These are phyloP conservation scores for Neurospora discreta DNA, from an alignment of 495 filamentous ascomycete genomes.

Conservation along the genomic window DNA sequence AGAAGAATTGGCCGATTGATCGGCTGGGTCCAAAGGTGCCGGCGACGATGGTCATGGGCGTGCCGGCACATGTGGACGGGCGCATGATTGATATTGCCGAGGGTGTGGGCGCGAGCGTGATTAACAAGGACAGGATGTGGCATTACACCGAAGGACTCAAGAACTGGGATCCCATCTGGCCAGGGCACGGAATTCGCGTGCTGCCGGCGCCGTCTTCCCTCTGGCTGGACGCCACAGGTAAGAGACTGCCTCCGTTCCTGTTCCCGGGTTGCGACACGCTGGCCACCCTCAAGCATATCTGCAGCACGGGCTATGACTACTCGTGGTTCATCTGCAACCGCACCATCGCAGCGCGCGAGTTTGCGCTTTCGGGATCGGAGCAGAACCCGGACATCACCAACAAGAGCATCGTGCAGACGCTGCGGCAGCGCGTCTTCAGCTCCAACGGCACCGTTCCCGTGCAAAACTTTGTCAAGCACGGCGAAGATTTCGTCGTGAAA, in stretches of 20 bases:
- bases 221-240: slow-evolving; percentile 42
- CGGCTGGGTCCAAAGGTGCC: slow-evolving; percentile 35
- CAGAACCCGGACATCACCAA: slow-evolving; percentile 42
- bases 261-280: slow-evolving; percentile 41
- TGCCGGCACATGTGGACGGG: slow-evolving; percentile 42
- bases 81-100: slow-evolving; percentile 41
- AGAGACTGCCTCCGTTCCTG: slow-evolving; percentile 36
- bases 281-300: slow-evolving; percentile 41
- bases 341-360: slow-evolving; percentile 39
- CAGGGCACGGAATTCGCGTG: slow-evolving; percentile 39
- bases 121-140: slow-evolving; percentile 45
- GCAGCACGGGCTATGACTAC: slow-evolving; percentile 42
- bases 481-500: slow-evolving; percentile 38
- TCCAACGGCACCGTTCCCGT: slow-evolving; percentile 35
- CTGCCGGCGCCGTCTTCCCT: slow-evolving; percentile 40
- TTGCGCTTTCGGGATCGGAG: slow-evolving; percentile 42
- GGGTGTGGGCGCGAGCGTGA: slow-evolving; percentile 29
- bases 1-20: slow-evolving; percentile 35
- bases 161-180: slow-evolving; percentile 44
- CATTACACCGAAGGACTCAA: slow-evolving; percentile 43
- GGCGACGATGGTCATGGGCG: slow-evolving; percentile 37
- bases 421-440: slow-evolving; percentile 34
- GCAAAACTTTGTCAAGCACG: slow-evolving; percentile 39
- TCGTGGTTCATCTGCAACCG: slow-evolving; percentile 43
- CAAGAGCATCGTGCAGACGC: slow-evolving; percentile 37